These are phyloP conservation scores for Eucalyptus grandis DNA, from an alignment of 345 rosid genomes.

Conservation along the genomic window DNA sequence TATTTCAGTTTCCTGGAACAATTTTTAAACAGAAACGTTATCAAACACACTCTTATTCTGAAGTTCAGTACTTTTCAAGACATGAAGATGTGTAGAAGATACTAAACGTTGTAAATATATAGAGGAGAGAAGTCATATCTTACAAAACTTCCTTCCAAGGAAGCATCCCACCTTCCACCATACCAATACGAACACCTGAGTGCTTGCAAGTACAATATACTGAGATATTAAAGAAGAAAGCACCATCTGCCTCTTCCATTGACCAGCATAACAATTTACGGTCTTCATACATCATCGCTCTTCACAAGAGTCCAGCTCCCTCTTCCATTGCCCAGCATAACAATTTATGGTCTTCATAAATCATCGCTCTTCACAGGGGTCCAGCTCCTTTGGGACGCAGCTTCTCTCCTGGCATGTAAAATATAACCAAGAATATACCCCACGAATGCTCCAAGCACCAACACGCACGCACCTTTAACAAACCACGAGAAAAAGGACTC, in stretches of 20 bases:
- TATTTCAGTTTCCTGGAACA: too few relatives aligned
- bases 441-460: slow-evolving; percentile 53
- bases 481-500: slow-evolving; percentile 30
- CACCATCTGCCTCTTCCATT: background rate
- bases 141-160: background rate
- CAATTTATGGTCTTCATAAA: slow-evolving; percentile 4
- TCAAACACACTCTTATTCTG: background rate
- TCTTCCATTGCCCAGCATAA: background rate
- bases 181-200: background rate
- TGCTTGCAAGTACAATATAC: background rate
- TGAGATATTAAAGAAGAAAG: background rate
- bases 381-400: slow-evolving; percentile 34
- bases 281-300: slow-evolving; percentile 40
- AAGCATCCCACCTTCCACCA: background rate
- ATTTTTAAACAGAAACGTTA: too few relatives aligned
- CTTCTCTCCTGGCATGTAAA: slow-evolving; percentile 34
- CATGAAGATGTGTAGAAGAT: background rate
- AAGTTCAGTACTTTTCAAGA: background rate
- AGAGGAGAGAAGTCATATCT: background rate
- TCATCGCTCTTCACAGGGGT: slow-evolving; percentile 50
- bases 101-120: background rate
- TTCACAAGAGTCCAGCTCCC: slow-evolving; percentile 24
- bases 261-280: background rate
- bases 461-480: slow-evolving; percentile 52
- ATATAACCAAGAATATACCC: slow-evolving; percentile 61